Evolutionary conservation across 139 green algal genomes (phyloP).

Genomic region (Microglena sp.): DNA sequence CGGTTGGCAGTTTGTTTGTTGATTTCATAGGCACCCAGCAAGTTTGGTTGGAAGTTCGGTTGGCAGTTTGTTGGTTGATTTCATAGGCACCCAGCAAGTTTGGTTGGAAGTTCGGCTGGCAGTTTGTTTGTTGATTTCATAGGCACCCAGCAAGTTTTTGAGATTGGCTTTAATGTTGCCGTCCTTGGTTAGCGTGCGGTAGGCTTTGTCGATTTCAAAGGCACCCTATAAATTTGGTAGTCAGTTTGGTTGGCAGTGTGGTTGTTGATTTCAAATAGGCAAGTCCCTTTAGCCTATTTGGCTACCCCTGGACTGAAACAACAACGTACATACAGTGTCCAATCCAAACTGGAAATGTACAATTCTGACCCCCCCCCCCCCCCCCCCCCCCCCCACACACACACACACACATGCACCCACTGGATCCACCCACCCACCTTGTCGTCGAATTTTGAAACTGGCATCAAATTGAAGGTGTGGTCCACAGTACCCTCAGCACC

Average conservation of each 20-base stretch:
- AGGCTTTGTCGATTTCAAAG: conserved; percentile 11
- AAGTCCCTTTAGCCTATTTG: too few relatives aligned
- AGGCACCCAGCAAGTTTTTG: neutral
- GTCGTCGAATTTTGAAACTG: neutral
- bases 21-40: neutral
- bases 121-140: neutral
- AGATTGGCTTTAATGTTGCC: conserved; percentile 9
- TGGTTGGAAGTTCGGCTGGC: neutral
- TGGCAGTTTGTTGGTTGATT: neutral
- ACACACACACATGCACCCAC: too few relatives aligned
- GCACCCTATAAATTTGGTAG: conserved; percentile 4
- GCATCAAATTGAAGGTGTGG: conserved; percentile 8
- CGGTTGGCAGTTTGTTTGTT: neutral
- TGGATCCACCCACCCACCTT: conserved; percentile 7
- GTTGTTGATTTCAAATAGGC: too few relatives aligned
- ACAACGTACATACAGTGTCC: too few relatives aligned
- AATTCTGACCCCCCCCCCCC: too few relatives aligned
- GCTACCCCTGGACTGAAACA: too few relatives aligned
- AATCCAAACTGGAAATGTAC: too few relatives aligned
- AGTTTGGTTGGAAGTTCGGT: neutral
- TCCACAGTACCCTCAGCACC: conserved; percentile 12
- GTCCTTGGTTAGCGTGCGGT: conserved; percentile 14
- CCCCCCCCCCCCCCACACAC: too few relatives aligned
- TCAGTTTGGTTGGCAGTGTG: too few relatives aligned
- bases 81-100: neutral